Evolutionary conservation across 2,329 filamentous ascomycete species (phyloP), one percentile per base, ranked within the genome.

Genomic region (Aureobasidium sp.): DNA sequence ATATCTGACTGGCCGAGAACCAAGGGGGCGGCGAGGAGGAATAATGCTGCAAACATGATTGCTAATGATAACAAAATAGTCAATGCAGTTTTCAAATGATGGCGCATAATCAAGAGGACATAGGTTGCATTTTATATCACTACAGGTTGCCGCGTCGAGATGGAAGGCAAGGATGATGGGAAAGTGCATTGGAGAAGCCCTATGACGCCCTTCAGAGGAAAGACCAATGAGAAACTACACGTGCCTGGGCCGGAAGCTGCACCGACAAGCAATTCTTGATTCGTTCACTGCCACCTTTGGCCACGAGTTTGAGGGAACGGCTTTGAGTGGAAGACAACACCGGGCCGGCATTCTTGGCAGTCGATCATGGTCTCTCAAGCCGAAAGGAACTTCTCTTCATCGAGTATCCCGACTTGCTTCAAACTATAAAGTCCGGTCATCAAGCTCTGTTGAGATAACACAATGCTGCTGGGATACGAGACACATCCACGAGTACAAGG

Each of bases 1-100:
- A 72, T 68, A 47, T 75, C 70, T 15, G 69, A 68, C 50, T 70
- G 70, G 3, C 69, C 69, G 13, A 50, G 42, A 15, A 63, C 62
- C 15, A 60, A 60, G 4, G 62, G 54, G 7, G 49, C 55, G 13
- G 54, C 48, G 11, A 59, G 30, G 15, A 63, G 41, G 5, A 60
- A 27, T 21, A 48, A 13, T n/a, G 55, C 47, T 4, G 42, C 34
- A 16, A 59, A 47, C 50, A 55, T 62, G 59, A 57, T 41, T 36
- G n/a, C 25, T 32, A 60, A 15, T 11, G 47, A 60, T 44, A 60
- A 29, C 9, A 52, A 10, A 7, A 60, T 21, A 27, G n/a, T 37
- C 21, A 42, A 42, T n/a, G 29, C 16, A 16, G n/a, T n/a, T 25
- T 44, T 47, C 4, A 15, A 3, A 13, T 29, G 32, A 25, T 16